These are phyloP conservation scores for Sordariomycetes sp. DNA, from an alignment of 2,329 filamentous ascomycete genomes.

Conservation along the genomic window DNA sequence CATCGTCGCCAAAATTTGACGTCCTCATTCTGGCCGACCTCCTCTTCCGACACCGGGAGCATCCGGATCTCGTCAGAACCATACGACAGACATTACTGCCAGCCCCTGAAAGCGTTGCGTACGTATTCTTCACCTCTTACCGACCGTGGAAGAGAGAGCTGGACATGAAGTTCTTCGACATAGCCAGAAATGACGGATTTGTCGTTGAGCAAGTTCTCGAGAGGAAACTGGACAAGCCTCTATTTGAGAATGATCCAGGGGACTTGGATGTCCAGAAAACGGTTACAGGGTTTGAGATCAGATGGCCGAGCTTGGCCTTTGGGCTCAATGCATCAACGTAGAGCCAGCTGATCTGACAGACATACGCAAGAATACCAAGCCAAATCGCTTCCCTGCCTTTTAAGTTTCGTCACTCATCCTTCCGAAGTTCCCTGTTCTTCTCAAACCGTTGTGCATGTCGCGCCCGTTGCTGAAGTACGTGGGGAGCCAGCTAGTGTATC, in stretches of 20 bases:
- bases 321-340: too few relatives aligned
- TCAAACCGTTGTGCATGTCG: neutral
- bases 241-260: conserved; percentile 85
- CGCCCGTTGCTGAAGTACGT: too few relatives aligned
- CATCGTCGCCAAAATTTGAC: conserved; percentile 60
- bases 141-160: conserved; percentile 81
- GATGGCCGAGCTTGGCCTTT: too few relatives aligned
- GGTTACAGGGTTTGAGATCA: conserved; percentile 68
- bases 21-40: conserved; percentile 80
- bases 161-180: conserved; percentile 79
- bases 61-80: conserved; percentile 65
- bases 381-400: too few relatives aligned
- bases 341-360: too few relatives aligned
- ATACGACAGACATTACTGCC: conserved; percentile 56
- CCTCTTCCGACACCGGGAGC: conserved; percentile 85
- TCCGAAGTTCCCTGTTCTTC: neutral
- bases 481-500: too few relatives aligned
- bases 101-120: conserved; percentile 48
- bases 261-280: conserved; percentile 75
- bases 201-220: conserved; percentile 73
- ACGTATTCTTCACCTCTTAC: conserved; percentile 93
- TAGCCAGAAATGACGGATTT: conserved; percentile 63
- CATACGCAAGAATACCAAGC: neutral
- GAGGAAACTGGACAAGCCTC: conserved; percentile 70
- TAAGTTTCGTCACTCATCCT: too few relatives aligned